phyloP scores from a whole-genome alignment of 2,329 filamentous ascomycete genomes.

The Xylariales sp. region DNA sequence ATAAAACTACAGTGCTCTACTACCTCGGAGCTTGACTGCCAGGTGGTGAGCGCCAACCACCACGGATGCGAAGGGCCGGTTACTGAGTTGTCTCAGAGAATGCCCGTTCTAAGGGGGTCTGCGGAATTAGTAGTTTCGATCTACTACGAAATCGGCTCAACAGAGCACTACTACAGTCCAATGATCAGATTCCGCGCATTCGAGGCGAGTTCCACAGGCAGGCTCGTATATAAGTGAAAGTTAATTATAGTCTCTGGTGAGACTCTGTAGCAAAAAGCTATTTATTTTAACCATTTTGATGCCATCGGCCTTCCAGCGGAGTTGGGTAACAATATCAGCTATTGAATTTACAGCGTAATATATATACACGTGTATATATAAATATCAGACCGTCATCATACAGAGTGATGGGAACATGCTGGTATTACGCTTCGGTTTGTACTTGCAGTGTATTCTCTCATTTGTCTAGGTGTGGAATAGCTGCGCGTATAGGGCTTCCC shows the following conservation, averaged over 20 bases:
- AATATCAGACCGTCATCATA: no score
- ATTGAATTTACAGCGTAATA: background rate
- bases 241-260: background rate
- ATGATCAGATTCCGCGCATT: conserved; percentile 28
- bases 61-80: conserved; percentile 4
- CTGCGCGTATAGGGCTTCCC: no score
- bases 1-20: background rate
- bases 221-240: background rate
- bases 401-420: no score
- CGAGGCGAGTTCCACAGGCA: background rate
- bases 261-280: background rate
- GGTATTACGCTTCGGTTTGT: no score
- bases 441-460: no score
- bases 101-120: conserved; percentile 15
- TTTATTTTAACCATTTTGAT: no score
- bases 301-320: background rate
- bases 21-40: background rate
- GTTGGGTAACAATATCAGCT: background rate
- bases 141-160: conserved; percentile 18
- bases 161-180: conserved; percentile 3
- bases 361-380: no score
- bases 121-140: conserved; percentile 25
- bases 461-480: no score
- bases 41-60: background rate
- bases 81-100: background rate